phyloP scores from a whole-genome alignment of 805 yeast genomes.

The Maudiozyma barnettii region DNA sequence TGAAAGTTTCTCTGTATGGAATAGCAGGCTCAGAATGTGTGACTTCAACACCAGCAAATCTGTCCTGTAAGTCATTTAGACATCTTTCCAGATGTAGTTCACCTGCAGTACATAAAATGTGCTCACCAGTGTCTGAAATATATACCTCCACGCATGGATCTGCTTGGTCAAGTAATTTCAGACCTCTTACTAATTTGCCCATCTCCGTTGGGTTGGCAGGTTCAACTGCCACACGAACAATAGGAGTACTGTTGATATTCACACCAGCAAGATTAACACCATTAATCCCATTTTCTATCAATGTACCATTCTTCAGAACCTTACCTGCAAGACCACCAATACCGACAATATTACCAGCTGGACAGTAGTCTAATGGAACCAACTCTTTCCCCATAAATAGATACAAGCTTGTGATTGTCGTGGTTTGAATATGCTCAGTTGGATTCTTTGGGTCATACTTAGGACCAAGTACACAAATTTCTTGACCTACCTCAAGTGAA shows the following conservation, averaged over 20 bases:
- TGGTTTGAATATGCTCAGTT: conserved; percentile 43
- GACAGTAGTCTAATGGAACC: conserved; percentile 66
- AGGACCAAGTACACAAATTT: conserved; percentile 72
- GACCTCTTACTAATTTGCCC: conserved; percentile 65
- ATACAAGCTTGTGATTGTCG: conserved; percentile 60
- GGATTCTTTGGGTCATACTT: conserved; percentile 65
- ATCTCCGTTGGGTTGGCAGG: conserved; percentile 80
- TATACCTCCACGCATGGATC: conserved; percentile 92
- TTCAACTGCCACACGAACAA: conserved; percentile 91
- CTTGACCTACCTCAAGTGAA: conserved; percentile 63
- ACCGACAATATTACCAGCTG: conserved; percentile 93
- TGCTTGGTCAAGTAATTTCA: conserved; percentile 69
- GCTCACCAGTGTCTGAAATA: conserved; percentile 85
- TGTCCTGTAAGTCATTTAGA: conserved; percentile 75
- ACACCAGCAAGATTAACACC: conserved; percentile 76
- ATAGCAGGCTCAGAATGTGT: conserved; percentile 85
- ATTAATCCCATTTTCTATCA: conserved; percentile 45
- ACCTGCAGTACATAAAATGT: conserved; percentile 90
- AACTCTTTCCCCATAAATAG: conserved; percentile 90
- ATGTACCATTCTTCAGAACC: conserved; percentile 78
- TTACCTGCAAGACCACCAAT: conserved; percentile 82
- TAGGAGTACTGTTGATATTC: conserved; percentile 72
- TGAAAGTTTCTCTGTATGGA: conserved; percentile 83
- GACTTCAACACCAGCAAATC: conserved; percentile 88
- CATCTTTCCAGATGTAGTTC: conserved; percentile 94